Evolutionary conservation across 2,329 filamentous ascomycete species (phyloP), one percentile per base, ranked within the genome.

Genomic region (Sporothrix globosa): DNA sequence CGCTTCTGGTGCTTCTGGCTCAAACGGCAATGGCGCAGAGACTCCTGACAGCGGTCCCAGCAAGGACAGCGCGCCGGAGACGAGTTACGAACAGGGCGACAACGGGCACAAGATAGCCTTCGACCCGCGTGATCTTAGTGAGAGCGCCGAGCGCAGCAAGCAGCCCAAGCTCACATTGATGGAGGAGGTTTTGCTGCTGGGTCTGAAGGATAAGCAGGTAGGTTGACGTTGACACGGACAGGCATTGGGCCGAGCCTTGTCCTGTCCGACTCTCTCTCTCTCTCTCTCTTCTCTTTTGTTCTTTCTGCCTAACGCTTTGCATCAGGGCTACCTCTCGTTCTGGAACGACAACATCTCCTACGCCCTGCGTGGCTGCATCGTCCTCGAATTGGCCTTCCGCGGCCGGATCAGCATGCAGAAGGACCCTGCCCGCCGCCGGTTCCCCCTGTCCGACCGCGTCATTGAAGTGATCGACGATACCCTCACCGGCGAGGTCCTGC

Each of bases 281-380:
- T 27, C 34, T 9, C 34, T 34, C 34, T 34, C 34, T 34, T 34
- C 5, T 9, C 7, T 9, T 7, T 34, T 9, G 34, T 34, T 34
- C 34, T 34, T 34, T 34, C 34, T 24, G 0, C 19, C 67, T 68
- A 54, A 68, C 41, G 27, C 52, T 2, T 61, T 76, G 56, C 61
- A 65, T 74, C 79, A 97, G 93, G 96, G 96, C 75, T 98, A 99
- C 79, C 89, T 99, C 74, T 98, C 95, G 41, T 99, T 99, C 83
- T 99, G 96, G 96, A 99, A 99, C 83, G 96, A 99, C 83, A 99
- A 99, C 83, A 99, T 99, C 78, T 97, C 94, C 72, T 99, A 99
- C 81, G 96, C 96, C 74, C 87, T 99, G 73, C 90, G 96, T 80
- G 96, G 96, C 79, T 99, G 96, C 83, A 99, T 99, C 80, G 96